Evolutionary conservation across 2,329 filamentous ascomycete genomes (phyloP).

Genomic region (Xylaria sp.): DNA sequence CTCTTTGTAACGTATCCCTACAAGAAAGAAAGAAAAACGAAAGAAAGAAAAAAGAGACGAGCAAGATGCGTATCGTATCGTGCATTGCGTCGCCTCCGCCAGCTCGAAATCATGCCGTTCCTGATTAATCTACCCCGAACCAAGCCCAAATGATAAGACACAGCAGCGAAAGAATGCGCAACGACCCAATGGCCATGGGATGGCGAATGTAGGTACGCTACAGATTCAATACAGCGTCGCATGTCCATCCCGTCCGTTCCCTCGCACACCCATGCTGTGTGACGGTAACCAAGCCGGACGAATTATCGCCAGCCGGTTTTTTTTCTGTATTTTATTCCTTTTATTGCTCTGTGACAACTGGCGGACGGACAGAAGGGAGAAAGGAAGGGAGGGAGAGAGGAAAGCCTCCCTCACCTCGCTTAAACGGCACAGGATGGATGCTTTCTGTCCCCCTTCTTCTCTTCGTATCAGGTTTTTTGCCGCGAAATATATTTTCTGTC

Average conservation of each 20-base stretch:
- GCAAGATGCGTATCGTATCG: neutral
- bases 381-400: neutral
- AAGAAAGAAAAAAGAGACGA: neutral
- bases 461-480: neutral
- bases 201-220: neutral
- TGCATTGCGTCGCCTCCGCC: neutral
- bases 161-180: neutral
- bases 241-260: neutral
- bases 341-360: too few species aligned
- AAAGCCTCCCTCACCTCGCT: neutral
- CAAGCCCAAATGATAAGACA: neutral
- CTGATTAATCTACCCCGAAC: neutral
- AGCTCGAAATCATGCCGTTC: neutral
- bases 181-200: neutral
- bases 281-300: neutral
- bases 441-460: neutral
- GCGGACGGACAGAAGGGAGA: too few species aligned
- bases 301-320: too few species aligned
- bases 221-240: neutral
- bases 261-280: neutral
- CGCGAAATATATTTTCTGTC: neutral
- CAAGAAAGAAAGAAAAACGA: too few species aligned
- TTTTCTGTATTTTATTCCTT: too few species aligned
- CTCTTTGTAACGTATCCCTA: too few species aligned
- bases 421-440: neutral